Base-by-base conservation (phyloP, 2,329 filamentous ascomycete species). In the Pseudocercospora fuligena region DNA sequence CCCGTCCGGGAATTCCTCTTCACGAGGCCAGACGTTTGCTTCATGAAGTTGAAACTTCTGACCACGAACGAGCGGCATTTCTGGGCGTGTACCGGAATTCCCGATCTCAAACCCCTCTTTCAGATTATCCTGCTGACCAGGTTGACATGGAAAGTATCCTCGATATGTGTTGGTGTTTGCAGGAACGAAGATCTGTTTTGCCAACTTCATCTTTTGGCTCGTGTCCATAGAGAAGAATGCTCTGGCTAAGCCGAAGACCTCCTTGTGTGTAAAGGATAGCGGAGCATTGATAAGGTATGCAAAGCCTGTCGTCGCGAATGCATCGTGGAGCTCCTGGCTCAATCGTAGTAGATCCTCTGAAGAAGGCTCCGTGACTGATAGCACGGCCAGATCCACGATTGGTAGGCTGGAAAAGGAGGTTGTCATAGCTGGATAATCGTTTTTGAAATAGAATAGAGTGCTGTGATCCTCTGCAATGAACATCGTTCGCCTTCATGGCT, bases 21-120 rank as follows among this genome's bases (percentile, higher is more conserved):
- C 58, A 5, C 69, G 43, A 1, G 80, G 80, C 78, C 81, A 82
- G 60, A 81, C 76, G 66, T 82, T 83, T 1, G 77, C 69, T 68
- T 82, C 81, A 7, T 77, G 73, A 12, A 83, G 75, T 54, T 80
- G 73, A 72, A 82, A 78, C 27, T 76, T 75, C 7, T 75, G 68
- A 1, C 61, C 59, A 29, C 29, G 23, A 11, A 65, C 64, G 2
- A 51, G 62, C 12, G 14, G 16, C 23, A n/a, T n/a, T n/a, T 67
- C 66, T 16, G 67, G 57, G 1, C 3, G 31, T 11, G 66, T 63
- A 25, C 74, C 66, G 12, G 80, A 75, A 2, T 5, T 14, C 29
- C 82, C 82, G 19, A 83, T 76, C 63, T 83, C 82, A 66, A 84
- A 83, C 0, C 82, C 82, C 70, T 83, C 82, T 70, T 83, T 83